Base-by-base conservation (phyloP, 2,329 filamentous ascomycete species). In the Fusarium sp. region DNA sequence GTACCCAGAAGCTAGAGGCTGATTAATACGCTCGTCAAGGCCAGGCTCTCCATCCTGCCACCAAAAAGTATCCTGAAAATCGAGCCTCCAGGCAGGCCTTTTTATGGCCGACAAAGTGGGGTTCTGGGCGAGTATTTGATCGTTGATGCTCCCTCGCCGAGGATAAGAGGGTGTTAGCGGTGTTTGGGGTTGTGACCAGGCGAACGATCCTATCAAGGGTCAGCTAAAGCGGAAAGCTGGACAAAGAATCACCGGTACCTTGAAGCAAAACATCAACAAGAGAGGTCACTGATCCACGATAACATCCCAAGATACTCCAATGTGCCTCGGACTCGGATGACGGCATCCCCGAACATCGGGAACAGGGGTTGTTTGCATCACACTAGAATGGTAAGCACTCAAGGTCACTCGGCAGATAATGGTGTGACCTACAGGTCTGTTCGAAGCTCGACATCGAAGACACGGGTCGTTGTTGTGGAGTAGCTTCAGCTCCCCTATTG, bases 41-140 rank as follows among this genome's bases (percentile, higher is more conserved):
- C 79, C 84, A 30, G 87, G 78, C 70, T 88, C 85, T 54, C 76
- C 76, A 52, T 88, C 87, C 22, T 85, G 87, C 86, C 87, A 88
- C 88, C 88, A 90, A 75, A 90, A 90, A 4, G 83, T 84, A 72
- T 90, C 88, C 38, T 87, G 83, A 62, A 88, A 89, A 74, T 90
- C 88, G 7, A 88, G 77, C 60, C 85, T 83, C 8, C 79, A 76
- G 22, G 87, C 85, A 66, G 84, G 78, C n/a, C 83, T 81, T 4
- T 81, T 76, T 32, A 83, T 80, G 18, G 82, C 80, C n/a, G 81
- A 78, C n/a, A 82, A 79, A 26, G 86, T 79, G 20, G 82, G 80
- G 62, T 87, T 89, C 2, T 82, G 81, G 20, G 83, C 82, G 54
- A 88, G 83, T 14, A 90, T 80, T 64, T 85, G 85, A 28, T 89